A percentile compares a stretch with the other conserved stretches of the same genome.
Evolutionary conservation across 768 basidiomycete species (phyloP).

Genomic region (Cyathus striatus): DNA sequence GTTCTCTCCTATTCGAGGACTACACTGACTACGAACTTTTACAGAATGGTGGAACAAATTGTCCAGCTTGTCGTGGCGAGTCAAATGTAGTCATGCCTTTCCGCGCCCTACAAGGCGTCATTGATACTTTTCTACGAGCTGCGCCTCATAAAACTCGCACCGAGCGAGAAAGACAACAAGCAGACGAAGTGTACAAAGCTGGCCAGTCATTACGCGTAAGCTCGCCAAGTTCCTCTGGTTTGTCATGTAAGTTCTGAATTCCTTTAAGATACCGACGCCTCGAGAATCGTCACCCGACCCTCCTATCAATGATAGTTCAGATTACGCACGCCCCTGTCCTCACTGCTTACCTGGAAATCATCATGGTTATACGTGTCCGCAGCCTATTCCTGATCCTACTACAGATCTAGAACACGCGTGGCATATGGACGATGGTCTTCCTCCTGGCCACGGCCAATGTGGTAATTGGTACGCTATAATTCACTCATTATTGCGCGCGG

Average conservation of each 20-base stretch:
- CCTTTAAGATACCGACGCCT: slow-evolving; percentile 64
- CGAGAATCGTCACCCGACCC: slow-evolving; percentile 76
- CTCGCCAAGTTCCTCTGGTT: slow-evolving; percentile 4
- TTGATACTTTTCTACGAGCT: slow-evolving; percentile 67
- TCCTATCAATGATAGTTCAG: slow-evolving; percentile 55
- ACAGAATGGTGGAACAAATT: slow-evolving; percentile 82
- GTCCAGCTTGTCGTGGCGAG: slow-evolving; percentile 74
- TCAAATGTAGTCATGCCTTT: slow-evolving; percentile 69
- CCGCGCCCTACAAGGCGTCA: slow-evolving; percentile 64
- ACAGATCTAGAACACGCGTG: slow-evolving; percentile 68
- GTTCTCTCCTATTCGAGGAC: too few species aligned
- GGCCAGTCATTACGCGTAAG: slow-evolving; percentile 62
- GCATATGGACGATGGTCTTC: slow-evolving; percentile 71
- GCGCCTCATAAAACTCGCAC: slow-evolving; percentile 66
- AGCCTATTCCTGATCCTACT: slow-evolving; percentile 70
- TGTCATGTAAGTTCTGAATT: background rate
- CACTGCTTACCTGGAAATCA: slow-evolving; percentile 68
- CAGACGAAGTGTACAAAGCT: slow-evolving; percentile 71
- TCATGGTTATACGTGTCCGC: slow-evolving; percentile 78
- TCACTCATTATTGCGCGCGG: too few species aligned
- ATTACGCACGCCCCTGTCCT: slow-evolving; percentile 75
- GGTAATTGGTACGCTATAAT: slow-evolving; percentile 70
- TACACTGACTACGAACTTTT: too few species aligned
- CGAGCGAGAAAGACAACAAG: slow-evolving; percentile 70
- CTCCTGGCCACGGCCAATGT: slow-evolving; percentile 76